Evolutionary conservation across 1,139 yeast genomes (phyloP).

Genomic region (Eremothecium cymbalariae): DNA sequence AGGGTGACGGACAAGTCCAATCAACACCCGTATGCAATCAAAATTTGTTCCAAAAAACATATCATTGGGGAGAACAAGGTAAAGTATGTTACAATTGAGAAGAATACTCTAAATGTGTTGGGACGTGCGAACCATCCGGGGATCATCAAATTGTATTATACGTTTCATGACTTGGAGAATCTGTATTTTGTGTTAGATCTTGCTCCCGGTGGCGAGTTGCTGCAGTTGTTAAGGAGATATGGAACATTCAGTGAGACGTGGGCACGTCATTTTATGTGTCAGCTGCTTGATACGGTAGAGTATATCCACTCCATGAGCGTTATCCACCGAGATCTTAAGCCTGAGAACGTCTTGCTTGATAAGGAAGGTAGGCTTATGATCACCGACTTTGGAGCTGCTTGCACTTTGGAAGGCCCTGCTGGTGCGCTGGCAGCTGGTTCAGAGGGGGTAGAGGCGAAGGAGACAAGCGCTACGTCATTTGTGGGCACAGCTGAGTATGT

Average conservation of each 20-base stretch:
- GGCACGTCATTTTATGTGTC: constrained; percentile 65
- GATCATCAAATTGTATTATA: constrained; percentile 76
- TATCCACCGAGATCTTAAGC: constrained; percentile 73
- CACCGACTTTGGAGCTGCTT: constrained; percentile 76
- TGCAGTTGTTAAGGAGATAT: constrained; percentile 66
- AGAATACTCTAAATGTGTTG: constrained; percentile 78
- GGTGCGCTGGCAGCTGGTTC: constrained; percentile 20
- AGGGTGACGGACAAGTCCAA: constrained; percentile 59
- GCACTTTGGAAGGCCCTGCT: constrained; percentile 30
- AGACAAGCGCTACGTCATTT: constrained; percentile 47
- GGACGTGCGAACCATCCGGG: constrained; percentile 70
- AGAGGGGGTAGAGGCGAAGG: constrained; percentile 21
- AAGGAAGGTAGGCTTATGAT: constrained; percentile 60
- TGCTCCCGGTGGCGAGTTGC: constrained; percentile 87
- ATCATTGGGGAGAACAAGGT: constrained; percentile 92
- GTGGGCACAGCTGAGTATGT: constrained; percentile 85
- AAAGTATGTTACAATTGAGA: constrained; percentile 92
- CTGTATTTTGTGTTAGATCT: constrained; percentile 87
- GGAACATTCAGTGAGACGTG: constrained; percentile 75
- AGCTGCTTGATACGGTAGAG: constrained; percentile 64
- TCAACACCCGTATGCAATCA: constrained; percentile 67
- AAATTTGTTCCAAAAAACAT: constrained; percentile 85
- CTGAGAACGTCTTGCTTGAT: constrained; percentile 64
- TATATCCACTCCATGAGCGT: constrained; percentile 71
- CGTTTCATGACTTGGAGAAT: constrained; percentile 86